Conservation (phyloP, 1,284 basidiomycete genomes). For the Coniferiporia sulphurascens region DNA sequence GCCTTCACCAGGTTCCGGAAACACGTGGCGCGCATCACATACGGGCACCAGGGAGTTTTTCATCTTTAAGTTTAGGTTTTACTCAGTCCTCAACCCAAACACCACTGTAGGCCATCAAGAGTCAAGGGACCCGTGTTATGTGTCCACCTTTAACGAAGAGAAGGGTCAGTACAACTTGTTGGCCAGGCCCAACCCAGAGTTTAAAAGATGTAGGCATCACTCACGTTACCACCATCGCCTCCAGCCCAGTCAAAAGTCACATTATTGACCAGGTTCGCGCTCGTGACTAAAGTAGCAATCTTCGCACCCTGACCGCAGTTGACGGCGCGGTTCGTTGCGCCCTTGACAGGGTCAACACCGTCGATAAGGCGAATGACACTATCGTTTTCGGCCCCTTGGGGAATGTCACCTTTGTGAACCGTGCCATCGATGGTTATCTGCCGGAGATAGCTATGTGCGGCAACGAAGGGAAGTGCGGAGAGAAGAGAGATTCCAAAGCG, state of each 20-base stretch:
- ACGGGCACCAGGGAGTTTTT: too few species aligned
- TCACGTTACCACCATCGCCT: conserved; percentile 35
- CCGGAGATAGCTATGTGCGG: conserved; percentile 56
- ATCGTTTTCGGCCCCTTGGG: conserved; percentile 30
- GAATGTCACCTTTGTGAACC: conserved; percentile 48
- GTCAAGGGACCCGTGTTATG: conserved; percentile 67
- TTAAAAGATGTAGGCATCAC: conserved; percentile 23
- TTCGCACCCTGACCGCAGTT: conserved; percentile 61
- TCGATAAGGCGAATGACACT: conserved; percentile 60
- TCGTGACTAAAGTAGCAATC: conserved; percentile 46
- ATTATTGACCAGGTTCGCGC: conserved; percentile 59
- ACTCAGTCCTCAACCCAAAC: too few species aligned
- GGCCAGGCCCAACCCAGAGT: conserved; percentile 9
- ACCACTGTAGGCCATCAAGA: conserved; percentile 72
- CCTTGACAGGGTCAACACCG: conserved; percentile 56
- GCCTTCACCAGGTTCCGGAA: too few species aligned
- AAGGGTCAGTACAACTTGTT: conserved; percentile 3
- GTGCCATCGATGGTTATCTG: conserved; percentile 52
- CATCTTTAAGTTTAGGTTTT: too few species aligned
- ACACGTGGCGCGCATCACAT: too few species aligned
- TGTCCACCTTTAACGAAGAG: conserved; percentile 47
- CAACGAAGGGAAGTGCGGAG: conserved; percentile 28
- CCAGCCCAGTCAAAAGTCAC: conserved; percentile 56
- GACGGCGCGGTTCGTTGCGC: conserved; percentile 49
- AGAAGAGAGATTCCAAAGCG: conserved; percentile 20